Conservation (phyloP, 805 yeast genomes). For the Candida boleticola region DNA sequence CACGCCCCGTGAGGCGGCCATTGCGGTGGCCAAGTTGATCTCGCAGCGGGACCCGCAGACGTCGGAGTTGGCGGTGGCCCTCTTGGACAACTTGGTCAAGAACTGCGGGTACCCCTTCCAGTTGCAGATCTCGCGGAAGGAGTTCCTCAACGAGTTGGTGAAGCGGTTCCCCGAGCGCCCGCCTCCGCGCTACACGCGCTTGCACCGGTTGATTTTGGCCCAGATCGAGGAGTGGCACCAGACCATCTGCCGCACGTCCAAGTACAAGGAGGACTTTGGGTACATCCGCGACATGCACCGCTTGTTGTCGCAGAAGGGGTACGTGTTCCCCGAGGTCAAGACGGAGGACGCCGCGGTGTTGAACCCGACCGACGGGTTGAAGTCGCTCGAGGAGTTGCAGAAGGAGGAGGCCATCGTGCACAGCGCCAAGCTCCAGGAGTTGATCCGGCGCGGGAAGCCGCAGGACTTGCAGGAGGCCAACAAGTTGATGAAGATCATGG, state of each 20-base stretch:
- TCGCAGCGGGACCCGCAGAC: conserved; percentile 83
- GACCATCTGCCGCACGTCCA: conserved; percentile 85
- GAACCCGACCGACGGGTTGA: conserved; percentile 82
- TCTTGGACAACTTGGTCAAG: conserved; percentile 88
- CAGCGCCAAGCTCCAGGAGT: conserved; percentile 91
- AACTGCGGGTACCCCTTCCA: conserved; percentile 98
- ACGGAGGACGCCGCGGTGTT: conserved; percentile 85
- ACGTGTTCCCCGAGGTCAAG: conserved; percentile 87
- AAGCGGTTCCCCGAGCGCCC: conserved; percentile 94
- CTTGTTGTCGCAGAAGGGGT: conserved; percentile 84
- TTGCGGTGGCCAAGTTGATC: conserved; percentile 76
- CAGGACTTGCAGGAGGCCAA: conserved; percentile 95
- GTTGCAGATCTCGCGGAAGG: conserved; percentile 90
- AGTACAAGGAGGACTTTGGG: conserved; percentile 88
- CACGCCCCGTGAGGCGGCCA: conserved; percentile 89
- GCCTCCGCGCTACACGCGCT: conserved; percentile 76
- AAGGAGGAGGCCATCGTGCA: conserved; percentile 91
- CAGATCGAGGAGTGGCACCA: conserved; percentile 97
- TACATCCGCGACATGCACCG: conserved; percentile 96
- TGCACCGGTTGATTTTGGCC: conserved; percentile 81
- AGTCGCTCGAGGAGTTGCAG: conserved; percentile 86
- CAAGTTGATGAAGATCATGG: conserved; percentile 95
- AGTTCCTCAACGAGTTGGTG: conserved; percentile 89
- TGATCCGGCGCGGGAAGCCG: conserved; percentile 93
- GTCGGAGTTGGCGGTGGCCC: conserved; percentile 75